Evolutionary conservation across 371 early-diverging fungal species (phyloP).

Genomic region (Zopfochytrium polystomum): DNA sequence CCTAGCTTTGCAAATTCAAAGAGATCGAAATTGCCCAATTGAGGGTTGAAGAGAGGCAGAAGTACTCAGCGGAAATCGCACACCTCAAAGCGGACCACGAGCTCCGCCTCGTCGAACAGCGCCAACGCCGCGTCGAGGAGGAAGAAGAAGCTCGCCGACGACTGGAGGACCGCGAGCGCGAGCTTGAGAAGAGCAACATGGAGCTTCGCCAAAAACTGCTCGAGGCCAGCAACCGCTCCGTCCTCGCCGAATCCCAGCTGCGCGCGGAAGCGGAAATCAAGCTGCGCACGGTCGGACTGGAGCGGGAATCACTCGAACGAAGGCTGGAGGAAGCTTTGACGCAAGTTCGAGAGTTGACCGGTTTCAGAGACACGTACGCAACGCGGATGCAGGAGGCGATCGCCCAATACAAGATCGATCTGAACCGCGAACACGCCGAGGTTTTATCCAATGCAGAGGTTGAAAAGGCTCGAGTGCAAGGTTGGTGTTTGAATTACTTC

Average conservation of each 20-base stretch:
- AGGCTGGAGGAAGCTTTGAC: conserved; percentile 32
- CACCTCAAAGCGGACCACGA: conserved; percentile 31
- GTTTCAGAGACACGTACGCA: conserved; percentile 43
- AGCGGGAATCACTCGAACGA: conserved; percentile 32
- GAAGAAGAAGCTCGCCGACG: conserved; percentile 26
- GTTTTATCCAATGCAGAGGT: conserved; percentile 37
- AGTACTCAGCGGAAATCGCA: conserved; percentile 26
- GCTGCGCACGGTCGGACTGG: conserved; percentile 27
- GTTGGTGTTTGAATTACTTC: conserved; percentile 18
- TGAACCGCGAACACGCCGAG: conserved; percentile 38
- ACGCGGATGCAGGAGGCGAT: conserved; percentile 44
- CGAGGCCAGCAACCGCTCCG: conserved; percentile 27
- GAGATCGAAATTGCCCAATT: conserved; percentile 43
- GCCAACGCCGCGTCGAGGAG: conserved; percentile 7
- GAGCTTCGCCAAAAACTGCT: conserved; percentile 35
- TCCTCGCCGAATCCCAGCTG: conserved; percentile 33
- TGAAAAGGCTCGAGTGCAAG: conserved; percentile 38
- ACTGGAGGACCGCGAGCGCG: conserved; percentile 38
- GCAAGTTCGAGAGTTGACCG: conserved; percentile 32
- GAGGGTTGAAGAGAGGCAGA: conserved; percentile 39
- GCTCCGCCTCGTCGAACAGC: conserved; percentile 22
- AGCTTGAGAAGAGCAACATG: conserved; percentile 38
- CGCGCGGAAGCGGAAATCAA: conserved; percentile 41
- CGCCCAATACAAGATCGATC: conserved; percentile 46
- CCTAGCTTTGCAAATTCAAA: conserved; percentile 37